Percentiles rank a stretch among this genome's conserved stretches.
These are phyloP conservation scores for Metschnikowia henanensis DNA, from an alignment of 805 yeast genomes.

Conservation along the genomic window DNA sequence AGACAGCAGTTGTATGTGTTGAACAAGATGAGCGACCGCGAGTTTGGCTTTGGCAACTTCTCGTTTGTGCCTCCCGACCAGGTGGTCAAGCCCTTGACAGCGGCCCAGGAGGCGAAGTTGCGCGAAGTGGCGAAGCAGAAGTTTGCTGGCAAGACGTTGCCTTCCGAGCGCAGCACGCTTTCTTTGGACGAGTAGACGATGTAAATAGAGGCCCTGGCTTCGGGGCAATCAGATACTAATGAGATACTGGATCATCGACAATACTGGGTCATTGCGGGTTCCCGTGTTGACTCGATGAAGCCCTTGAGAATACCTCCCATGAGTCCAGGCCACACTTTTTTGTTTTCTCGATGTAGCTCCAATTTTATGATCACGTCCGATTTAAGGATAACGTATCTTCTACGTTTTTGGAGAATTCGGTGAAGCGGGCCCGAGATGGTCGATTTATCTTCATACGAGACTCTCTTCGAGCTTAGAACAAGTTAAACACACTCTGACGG, in stretches of 20 bases:
- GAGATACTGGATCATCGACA: background rate
- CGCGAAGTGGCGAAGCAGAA: constrained; percentile 49
- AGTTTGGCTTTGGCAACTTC: constrained; percentile 90
- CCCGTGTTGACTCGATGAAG: too few relatives aligned
- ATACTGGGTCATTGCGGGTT: background rate
- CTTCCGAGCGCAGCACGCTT: constrained; percentile 54
- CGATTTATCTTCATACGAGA: too few relatives aligned
- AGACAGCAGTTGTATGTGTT: constrained; percentile 88
- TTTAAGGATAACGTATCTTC: background rate
- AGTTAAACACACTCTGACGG: too few relatives aligned
- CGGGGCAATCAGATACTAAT: too few relatives aligned
- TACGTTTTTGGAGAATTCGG: too few relatives aligned
- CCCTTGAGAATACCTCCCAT: background rate
- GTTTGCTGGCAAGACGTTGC: constrained; percentile 53
- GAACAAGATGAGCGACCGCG: constrained; percentile 83
- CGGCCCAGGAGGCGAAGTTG: constrained; percentile 59
- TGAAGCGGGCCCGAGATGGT: too few relatives aligned
- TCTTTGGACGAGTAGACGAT: constrained; percentile 39
- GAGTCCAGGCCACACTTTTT: too few relatives aligned
- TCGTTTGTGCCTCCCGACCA: constrained; percentile 81
- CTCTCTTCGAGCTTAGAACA: too few relatives aligned
- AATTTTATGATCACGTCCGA: background rate
- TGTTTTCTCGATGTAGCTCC: too few relatives aligned
- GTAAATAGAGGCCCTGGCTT: background rate
- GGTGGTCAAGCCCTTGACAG: constrained; percentile 69